Base-by-base conservation (phyloP, 1,139 yeast species). In the Scheffersomyces cryptocercus region DNA sequence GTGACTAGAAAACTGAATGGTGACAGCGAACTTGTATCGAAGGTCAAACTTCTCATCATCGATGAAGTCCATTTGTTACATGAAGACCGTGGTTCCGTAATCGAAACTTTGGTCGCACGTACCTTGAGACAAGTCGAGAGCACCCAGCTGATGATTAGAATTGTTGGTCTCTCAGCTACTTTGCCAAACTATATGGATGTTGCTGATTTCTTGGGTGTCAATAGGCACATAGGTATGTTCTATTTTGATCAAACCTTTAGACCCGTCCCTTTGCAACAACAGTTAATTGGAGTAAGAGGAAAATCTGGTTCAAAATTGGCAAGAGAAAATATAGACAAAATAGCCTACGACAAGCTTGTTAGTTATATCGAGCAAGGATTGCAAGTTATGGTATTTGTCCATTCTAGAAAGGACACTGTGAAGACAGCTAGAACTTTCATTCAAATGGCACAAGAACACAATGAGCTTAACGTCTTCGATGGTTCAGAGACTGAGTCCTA, bases 61-160 rank as follows among this genome's bases (percentile, higher is more conserved):
- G 99, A 93, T 73, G 99, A 93, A 67, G 98, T 93, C 0, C 99
- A 93, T 75, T 72, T 93, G 56, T 75, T 93, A 48, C 98, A 95
- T 59, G 99, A 93, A 77, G 99, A 95, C 48, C 81, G 99, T 68
- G 99, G 99, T 51, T 89, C 98, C 3, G 99, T 93, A 8, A 88
- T 93, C 47, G 99, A 93, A 63, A 89, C 97, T 0, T 73, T 93
- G 47, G 98, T 93, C 7, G 97, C 99, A 0, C 81, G 99, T 64
- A 95, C 99, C 0, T 74, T 91, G 49, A 74, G 99, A 48, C 97
- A 91, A 59, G 98, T 93, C 6, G 98, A 93, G 62, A 82, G 95
- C 48, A 80, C 95, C 0, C 99, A 93, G 61, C 85, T 88, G 48
- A 87, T 91, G 95, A 93, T 95, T 46, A 74, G 99, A 53, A 93